These are phyloP conservation scores for Nannizziopsis arthrosporioides DNA, from an alignment of 2,329 filamentous ascomycete genomes.

Conservation along the genomic window DNA sequence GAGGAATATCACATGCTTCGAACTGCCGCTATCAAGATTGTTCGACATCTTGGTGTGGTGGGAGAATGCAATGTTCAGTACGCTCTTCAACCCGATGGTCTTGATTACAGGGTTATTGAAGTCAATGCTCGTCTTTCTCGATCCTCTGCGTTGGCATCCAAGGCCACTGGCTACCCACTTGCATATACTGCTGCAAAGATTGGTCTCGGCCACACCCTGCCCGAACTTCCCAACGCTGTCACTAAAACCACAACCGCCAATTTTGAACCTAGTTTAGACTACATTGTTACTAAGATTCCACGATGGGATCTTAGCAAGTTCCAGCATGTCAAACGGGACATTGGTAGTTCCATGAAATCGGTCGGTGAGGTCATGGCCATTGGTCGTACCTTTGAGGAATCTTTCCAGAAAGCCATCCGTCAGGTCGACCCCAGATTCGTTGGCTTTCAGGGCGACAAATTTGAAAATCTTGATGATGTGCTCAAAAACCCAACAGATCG, in stretches of 20 bases:
- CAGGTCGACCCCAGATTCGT: conserved; percentile 87
- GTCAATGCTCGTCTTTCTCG: conserved; percentile 97
- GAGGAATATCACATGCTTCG: conserved; percentile 99
- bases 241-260: conserved; percentile 98
- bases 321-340: conserved; percentile 95
- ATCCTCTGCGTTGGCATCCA: conserved; percentile 91
- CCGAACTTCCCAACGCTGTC: conserved; percentile 92
- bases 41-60: conserved; percentile 90
- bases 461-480: conserved; percentile 81
- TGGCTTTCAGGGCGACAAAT: conserved; percentile 91
- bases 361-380: conserved; percentile 99
- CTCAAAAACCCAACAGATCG: conserved; percentile 90
- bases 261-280: conserved; percentile 94
- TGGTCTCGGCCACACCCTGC: conserved; percentile 85
- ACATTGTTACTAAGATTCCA: conserved; percentile 97
- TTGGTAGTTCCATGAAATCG: conserved; percentile 97
- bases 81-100: conserved; percentile 85
- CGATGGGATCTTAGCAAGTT: conserved; percentile 98
- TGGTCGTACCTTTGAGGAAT: conserved; percentile 95
- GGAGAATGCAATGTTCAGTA: conserved; percentile 99
- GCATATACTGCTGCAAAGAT: conserved; percentile 98
- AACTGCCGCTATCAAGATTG: conserved; percentile 93
- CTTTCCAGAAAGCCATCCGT: conserved; percentile 96
- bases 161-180: conserved; percentile 93
- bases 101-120: conserved; percentile 97